These are phyloP conservation scores for Nectriaceae sp. DNA, from an alignment of 2,329 filamentous ascomycete species.

Conservation along the genomic window DNA sequence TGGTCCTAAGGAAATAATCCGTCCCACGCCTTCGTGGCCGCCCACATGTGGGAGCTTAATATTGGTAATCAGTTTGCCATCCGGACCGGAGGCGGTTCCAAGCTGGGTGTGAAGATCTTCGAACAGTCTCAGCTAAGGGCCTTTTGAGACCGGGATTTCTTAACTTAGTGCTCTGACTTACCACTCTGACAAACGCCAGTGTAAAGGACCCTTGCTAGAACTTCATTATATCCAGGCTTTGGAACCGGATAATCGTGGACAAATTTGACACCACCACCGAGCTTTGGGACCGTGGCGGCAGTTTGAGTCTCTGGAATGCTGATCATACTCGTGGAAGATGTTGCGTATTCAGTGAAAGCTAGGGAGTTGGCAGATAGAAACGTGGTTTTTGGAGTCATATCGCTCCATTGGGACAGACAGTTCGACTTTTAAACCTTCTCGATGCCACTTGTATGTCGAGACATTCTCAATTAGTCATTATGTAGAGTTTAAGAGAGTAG, in stretches of 20 bases:
- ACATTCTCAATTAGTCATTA: too few relatives aligned
- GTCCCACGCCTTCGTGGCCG: background rate
- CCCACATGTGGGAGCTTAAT: background rate
- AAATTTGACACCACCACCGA: background rate
- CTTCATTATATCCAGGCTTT: background rate
- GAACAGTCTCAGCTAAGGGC: background rate
- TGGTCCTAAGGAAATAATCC: background rate
- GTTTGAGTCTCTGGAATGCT: background rate
- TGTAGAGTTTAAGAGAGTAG: too few relatives aligned
- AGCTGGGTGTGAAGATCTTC: background rate
- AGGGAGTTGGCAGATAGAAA: too few relatives aligned
- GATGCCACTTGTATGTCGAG: too few relatives aligned
- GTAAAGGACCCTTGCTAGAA: background rate
- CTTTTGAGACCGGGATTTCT: background rate
- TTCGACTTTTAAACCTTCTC: too few relatives aligned
- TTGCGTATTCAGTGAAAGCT: too few relatives aligned
- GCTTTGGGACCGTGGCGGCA: background rate
- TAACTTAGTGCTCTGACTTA: too few relatives aligned
- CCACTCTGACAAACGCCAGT: background rate
- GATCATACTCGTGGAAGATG: too few relatives aligned
- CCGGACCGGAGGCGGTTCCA: background rate
- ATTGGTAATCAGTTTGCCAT: background rate
- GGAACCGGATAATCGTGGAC: background rate
- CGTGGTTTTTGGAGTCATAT: too few relatives aligned
- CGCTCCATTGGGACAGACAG: too few relatives aligned